Evolutionary conservation across 1,284 basidiomycete species (phyloP).

Genomic region (Ustilago tritici): DNA sequence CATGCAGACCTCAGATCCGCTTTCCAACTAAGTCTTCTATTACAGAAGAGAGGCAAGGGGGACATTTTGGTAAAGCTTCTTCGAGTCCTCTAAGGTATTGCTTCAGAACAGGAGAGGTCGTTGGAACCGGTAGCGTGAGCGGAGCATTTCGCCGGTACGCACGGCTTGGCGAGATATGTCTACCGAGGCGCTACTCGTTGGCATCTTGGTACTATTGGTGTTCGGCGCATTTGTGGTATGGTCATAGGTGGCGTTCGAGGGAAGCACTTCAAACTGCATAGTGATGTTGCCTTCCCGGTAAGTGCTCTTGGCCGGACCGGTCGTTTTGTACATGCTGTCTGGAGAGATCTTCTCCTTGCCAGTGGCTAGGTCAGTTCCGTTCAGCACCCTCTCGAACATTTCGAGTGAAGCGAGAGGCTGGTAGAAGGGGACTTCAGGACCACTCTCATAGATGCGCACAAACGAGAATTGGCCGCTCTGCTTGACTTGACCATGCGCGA

Average conservation of each 20-base stretch:
- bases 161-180: neutral
- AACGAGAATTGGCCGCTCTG: constrained; percentile 56
- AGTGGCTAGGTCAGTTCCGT: constrained; percentile 47
- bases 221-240: constrained; percentile 37
- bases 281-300: constrained; percentile 49
- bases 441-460: constrained; percentile 54
- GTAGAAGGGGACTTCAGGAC: constrained; percentile 61
- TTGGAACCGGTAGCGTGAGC: constrained; percentile 31
- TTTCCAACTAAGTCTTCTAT: neutral
- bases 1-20: neutral
- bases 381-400: constrained; percentile 48
- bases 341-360: constrained; percentile 25
- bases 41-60: neutral
- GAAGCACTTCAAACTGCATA: constrained; percentile 37
- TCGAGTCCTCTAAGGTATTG: neutral
- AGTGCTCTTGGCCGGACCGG: constrained; percentile 33
- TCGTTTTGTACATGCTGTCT: constrained; percentile 29
- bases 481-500: constrained; percentile 46
- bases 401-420: constrained; percentile 51
- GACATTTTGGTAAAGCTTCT: neutral
- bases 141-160: constrained; percentile 27
- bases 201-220: constrained; percentile 7
- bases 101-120: constrained; percentile 23
- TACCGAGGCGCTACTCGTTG: neutral
- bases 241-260: constrained; percentile 41